phyloP scores from a whole-genome alignment of 495 filamentous ascomycete genomes.

The Penicillium samsonianum region DNA sequence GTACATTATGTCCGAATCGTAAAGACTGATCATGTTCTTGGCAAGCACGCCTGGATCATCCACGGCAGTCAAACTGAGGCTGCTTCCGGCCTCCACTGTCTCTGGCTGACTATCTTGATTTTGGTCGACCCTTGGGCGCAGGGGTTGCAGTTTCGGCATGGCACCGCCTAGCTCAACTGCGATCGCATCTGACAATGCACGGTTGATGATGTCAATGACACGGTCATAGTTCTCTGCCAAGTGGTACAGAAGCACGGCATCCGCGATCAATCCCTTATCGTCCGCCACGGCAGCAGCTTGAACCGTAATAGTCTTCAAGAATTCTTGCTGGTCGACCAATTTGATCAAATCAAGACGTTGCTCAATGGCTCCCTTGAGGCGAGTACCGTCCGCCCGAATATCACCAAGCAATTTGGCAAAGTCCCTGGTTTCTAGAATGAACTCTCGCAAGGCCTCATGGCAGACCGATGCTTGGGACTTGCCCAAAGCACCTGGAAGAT shows the following conservation, averaged over 20 bases:
- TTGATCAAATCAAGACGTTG: conserved; percentile 83
- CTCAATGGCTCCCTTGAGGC: conserved; percentile 84
- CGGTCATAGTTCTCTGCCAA: conserved; percentile 92
- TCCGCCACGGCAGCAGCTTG: conserved; percentile 90
- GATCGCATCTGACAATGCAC: conserved; percentile 84
- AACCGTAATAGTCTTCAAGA: conserved; percentile 80
- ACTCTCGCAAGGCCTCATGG: conserved; percentile 91
- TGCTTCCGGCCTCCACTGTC: conserved; percentile 49
- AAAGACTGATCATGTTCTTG: conserved; percentile 75
- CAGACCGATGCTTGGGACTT: conserved; percentile 78
- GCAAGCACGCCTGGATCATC: conserved; percentile 84
- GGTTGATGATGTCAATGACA: conserved; percentile 84
- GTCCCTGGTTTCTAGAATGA: conserved; percentile 90
- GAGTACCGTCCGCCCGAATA: conserved; percentile 75
- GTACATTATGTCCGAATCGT: conserved; percentile 73
- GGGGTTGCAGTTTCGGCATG: conserved; percentile 70
- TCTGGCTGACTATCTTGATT: conserved; percentile 28
- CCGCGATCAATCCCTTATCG: conserved; percentile 86
- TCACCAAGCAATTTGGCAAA: conserved; percentile 94
- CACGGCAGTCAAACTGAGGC: conserved; percentile 78
- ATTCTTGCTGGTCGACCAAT: conserved; percentile 74
- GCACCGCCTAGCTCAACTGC: conserved; percentile 78
- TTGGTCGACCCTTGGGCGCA: conserved; percentile 59
- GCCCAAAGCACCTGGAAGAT: conserved; percentile 71
- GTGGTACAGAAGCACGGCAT: conserved; percentile 92